Base-by-base conservation (phyloP, 768 basidiomycete species). In the Candolleomyces efflorescens region DNA sequence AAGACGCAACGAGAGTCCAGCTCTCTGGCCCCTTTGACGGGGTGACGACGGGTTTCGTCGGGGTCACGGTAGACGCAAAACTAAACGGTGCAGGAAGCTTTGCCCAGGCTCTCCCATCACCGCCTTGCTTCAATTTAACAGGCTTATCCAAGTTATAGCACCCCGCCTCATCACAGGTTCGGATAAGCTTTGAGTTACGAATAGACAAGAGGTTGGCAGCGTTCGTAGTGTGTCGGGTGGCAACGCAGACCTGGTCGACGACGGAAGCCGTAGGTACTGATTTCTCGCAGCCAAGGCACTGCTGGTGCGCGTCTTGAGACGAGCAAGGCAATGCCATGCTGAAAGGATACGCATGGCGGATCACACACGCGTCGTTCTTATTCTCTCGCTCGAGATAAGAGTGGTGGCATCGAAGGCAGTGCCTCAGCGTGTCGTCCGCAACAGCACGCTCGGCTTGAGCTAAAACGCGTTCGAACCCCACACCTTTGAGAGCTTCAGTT, bases 331-430 rank as follows among this genome's bases (percentile, higher is more conserved):
- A n/a, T 18, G 37, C 46, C 46, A 24, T 26, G 13, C n/a, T 48
- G 23, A 43, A 38, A 0, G 53, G 17, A 26, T 54, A 43, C n/a
- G 39, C 13, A 22, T 54, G 53, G 18, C 23, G 23, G 4, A 54
- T 43, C 18, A 43, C 43, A 24, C 54, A 55, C 3, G 54, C 54
- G 37, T 46, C 26, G 23, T 17, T 13, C 20, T 22, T 44, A 24
- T 55, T 55, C 12, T 55, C 32, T 11, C 23, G 22, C 54, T 55
- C 54, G 41, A 55, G 41, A n/a, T 55, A 55, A 18, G 11, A 15
- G 43, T n/a, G n/a, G 43, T 55, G 54, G 54, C 54, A 55, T 44
- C 54, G 39, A 18, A 46, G 43, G 27, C 54, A 55, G 43, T 55
- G 54, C 17, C 54, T 12, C 37, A 24, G 32, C 17, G 41, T 44